Evolutionary conservation across 305 asterid species (phyloP), one percentile per base, ranked within the genome.

Genomic region (Fraxinus floribunda): DNA sequence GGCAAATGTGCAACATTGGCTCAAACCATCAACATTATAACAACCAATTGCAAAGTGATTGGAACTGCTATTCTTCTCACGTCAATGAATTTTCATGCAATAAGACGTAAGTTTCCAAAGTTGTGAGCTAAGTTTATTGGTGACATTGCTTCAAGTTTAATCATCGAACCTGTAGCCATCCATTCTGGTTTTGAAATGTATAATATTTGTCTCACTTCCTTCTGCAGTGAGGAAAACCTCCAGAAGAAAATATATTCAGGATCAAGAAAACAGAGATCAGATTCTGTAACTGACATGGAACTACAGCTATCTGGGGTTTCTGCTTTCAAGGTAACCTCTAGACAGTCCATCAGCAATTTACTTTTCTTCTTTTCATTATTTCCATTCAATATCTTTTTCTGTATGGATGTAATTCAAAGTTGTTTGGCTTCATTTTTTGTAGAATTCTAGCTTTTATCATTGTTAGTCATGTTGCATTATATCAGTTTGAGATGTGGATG

Each of bases 171-270:
- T 38, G 62, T 79, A 72, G 35, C 36, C 32, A 32, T 30, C 52
- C 35, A 22, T 8, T 81, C 34, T 79, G 84, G 55, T 77, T 81
- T 22, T 66, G 7, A 52, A 64, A 6, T 7, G 18, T 38, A 64
- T 32, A 57, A 68, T 35, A 71, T 68, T 71, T n/a, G 44, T 74
- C 24, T 82, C 75, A 3, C 76, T 76, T 81, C 83, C 11, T 78
- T 84, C 36, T 77, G 85, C 86, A 87, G 88, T 41, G 85, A 73
- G 57, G 32, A 70, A 71, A 79, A n/a, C 15, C 55, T 74, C 78
- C 41, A 15, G 13, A 3, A 29, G 22, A 57, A 72, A 76, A 84
- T 57, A 73, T 18, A 39, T 49, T 20, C 75, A 32, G 82, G 78
- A 15, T 8, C 74, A 83, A 80, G 77, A 68, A 78, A 20, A 13